Conservation (phyloP, 2,329 filamentous ascomycete species). For the Blastomyces gilchristii region DNA sequence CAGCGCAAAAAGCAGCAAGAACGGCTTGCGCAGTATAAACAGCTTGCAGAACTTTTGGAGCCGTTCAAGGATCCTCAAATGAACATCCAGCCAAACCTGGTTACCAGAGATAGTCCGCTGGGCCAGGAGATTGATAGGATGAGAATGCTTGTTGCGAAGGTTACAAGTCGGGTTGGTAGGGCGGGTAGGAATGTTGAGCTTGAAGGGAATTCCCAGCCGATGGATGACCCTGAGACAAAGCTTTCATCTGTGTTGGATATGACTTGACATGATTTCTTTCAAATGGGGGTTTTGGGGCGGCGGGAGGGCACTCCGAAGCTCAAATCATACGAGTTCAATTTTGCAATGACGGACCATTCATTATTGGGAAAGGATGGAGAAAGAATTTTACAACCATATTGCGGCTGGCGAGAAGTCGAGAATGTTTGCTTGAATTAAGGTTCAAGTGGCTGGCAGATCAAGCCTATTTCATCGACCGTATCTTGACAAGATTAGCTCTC, state of each 20-base stretch:
- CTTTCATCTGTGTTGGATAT: conserved; percentile 28
- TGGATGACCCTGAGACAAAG: conserved; percentile 4
- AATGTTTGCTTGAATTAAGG: neutral
- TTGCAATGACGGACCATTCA: neutral
- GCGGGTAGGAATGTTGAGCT: conserved; percentile 14
- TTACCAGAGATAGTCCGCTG: conserved; percentile 43
- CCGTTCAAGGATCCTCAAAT: conserved; percentile 41
- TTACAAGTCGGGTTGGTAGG: conserved; percentile 27
- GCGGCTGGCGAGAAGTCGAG: neutral
- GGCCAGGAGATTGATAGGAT: conserved; percentile 42
- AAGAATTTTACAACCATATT: neutral
- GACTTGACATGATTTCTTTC: conserved; percentile 19
- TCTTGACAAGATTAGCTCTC: neutral
- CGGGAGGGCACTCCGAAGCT: neutral
- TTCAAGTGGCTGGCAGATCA: neutral
- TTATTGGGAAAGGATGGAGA: neutral
- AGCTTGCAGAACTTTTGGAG: conserved; percentile 38
- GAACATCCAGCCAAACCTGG: conserved; percentile 46
- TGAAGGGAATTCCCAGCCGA: conserved; percentile 3
- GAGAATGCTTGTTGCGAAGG: conserved; percentile 38
- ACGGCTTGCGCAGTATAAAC: conserved; percentile 39
- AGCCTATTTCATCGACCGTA: neutral
- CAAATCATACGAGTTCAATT: neutral
- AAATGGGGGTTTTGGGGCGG: neutral
- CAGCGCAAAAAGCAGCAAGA: conserved; percentile 37